These are phyloP conservation scores for Euryodendron excelsum DNA, from an alignment of 148 eudicot genomes.

Conservation along the genomic window DNA sequence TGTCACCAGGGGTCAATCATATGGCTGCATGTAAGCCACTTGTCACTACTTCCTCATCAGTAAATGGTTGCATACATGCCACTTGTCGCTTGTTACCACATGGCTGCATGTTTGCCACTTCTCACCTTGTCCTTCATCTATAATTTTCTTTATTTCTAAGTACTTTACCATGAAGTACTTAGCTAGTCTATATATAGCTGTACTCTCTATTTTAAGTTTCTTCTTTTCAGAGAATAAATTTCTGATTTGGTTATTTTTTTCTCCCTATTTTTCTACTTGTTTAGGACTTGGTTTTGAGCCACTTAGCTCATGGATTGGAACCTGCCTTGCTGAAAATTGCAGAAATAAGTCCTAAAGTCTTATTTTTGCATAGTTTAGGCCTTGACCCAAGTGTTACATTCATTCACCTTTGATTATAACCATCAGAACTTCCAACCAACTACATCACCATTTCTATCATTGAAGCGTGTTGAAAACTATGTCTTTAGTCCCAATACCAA, in stretches of 20 bases:
- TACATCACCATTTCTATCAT: not conserved
- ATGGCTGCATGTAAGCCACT: not conserved
- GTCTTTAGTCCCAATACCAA: not conserved
- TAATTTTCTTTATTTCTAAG: not conserved
- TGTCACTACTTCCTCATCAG: not conserved
- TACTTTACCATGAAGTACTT: not conserved
- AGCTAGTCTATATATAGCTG: not conserved
- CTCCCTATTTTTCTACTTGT: not conserved
- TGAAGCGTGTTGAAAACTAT: not conserved
- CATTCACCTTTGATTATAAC: not conserved
- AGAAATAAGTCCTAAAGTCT: not conserved
- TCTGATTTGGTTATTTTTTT: not conserved
- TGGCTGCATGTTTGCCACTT: too few relatives aligned
- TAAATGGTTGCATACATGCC: not conserved
- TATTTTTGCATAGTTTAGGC: not conserved
- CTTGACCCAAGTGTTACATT: not conserved
- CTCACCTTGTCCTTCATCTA: too few relatives aligned
- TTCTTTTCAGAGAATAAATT: too few relatives aligned
- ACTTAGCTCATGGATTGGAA: not conserved
- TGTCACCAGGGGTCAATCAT: not conserved
- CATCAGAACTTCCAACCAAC: not conserved
- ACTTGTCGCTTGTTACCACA: too few relatives aligned
- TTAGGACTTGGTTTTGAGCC: slow-evolving; percentile 2
- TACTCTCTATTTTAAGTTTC: not conserved
- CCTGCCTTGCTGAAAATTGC: not conserved